Evolutionary conservation across 768 basidiomycete genomes (phyloP).

Genomic region (Gloeopeniophorella convolvens): DNA sequence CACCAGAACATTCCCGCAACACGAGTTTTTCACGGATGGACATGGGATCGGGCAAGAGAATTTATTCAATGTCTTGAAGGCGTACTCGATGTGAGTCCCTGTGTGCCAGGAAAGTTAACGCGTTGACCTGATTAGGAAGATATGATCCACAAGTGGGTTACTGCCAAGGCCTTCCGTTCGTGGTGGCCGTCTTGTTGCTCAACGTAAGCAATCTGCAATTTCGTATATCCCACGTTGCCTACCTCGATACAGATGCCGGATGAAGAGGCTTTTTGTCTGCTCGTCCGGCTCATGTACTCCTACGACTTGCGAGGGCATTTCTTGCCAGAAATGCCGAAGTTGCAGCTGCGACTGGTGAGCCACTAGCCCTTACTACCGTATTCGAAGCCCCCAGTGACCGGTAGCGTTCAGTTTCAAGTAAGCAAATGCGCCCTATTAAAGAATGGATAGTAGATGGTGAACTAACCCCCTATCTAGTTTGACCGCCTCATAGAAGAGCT

Average conservation of each 20-base stretch:
- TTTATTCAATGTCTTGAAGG: constrained; percentile 95
- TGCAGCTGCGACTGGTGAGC: constrained; percentile 84
- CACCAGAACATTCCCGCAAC: constrained; percentile 88
- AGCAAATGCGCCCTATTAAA: constrained; percentile 1
- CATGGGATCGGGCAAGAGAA: constrained; percentile 97
- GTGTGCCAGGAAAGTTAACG: background rate
- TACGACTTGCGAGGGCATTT: constrained; percentile 96
- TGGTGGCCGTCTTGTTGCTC: constrained; percentile 87
- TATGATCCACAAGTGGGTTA: constrained; percentile 94
- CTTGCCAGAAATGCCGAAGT: constrained; percentile 97
- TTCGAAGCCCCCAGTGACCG: background rate
- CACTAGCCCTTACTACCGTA: background rate
- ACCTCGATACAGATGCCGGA: constrained; percentile 81
- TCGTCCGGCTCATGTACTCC: constrained; percentile 92
- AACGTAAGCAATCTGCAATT: constrained; percentile 48
- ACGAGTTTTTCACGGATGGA: constrained; percentile 91
- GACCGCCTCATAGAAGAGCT: constrained; percentile 92
- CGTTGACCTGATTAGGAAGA: constrained; percentile 32
- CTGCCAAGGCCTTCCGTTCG: constrained; percentile 94
- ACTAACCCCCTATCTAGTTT: constrained; percentile 51
- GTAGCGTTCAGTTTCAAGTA: constrained; percentile 50
- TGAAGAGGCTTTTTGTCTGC: constrained; percentile 94
- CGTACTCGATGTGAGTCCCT: constrained; percentile 75
- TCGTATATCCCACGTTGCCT: background rate
- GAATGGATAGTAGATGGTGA: too few species aligned